Evolutionary conservation across 768 basidiomycete genomes (phyloP), one percentile per base, ranked within the genome.

Genomic region (Collybia mongolica): DNA sequence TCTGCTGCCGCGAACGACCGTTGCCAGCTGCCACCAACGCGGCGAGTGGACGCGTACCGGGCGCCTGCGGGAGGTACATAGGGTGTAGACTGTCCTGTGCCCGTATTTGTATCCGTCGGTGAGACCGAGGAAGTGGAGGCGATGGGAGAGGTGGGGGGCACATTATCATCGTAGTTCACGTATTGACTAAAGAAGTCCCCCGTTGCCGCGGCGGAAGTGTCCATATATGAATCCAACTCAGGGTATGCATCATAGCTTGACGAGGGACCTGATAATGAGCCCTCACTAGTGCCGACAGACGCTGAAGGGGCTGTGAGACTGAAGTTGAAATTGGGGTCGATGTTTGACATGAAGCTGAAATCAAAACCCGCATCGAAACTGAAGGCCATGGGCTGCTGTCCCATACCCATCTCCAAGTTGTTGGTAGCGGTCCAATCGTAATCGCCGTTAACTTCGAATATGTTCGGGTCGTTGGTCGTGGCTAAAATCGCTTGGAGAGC

Each of bases 41-140:
- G 79, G 37, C 83, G 75, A 20, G 67, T 74, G 7, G 75, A 72
- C 1, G 75, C 72, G 49, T 76, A 57, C 3, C 66, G 60, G 18
- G 83, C 83, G 43, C 81, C 84, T 11, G 80, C 52, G 12, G 84
- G 82, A 5, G 84, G 83, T 0, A 71, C 63, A 54, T 84, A 85
- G 2, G 71, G 53, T 6, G 49, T 53, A 17, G 54, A 38, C 19
- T 48, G 46, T 24, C 9, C 24, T 6, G 54, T 48, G 5, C 52
- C 58, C 11, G 32, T 32, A 32, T 32, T 32, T 32, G 53, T 37
- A 40, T 61, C 61, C 19, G 61, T 50, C 46, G 59, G 60, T 29
- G 52, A 45, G 36, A 56, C 56, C 14, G 55, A 45, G 12, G 52
- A 52, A 18, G 53, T 61, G 44, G 54, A 49, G 43, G 48, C 51